Evolutionary conservation across 1,139 yeast genomes (phyloP).

Genomic region (Suhomyces anneliseae): DNA sequence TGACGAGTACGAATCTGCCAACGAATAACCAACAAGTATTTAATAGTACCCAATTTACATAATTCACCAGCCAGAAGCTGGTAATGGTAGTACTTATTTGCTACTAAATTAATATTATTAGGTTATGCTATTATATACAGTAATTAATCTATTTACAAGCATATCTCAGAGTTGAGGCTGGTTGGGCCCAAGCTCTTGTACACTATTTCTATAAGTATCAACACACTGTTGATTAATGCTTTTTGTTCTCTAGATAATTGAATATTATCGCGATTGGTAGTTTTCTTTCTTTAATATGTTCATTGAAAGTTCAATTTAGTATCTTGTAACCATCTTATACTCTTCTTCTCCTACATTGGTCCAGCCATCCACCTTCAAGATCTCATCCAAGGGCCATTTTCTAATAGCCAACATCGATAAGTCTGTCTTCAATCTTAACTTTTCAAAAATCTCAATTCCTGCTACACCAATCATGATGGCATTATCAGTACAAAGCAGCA

Average conservation of each 20-base stretch:
- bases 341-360: constrained; percentile 18
- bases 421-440: constrained; percentile 46
- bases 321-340: constrained; percentile 7
- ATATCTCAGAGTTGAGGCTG: too few species aligned
- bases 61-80: too few species aligned
- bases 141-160: not conserved
- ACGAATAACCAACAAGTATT: not conserved
- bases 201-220: too few species aligned
- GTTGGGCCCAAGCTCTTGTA: too few species aligned
- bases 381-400: constrained; percentile 70
- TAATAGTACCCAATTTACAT: too few species aligned
- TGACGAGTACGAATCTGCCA: not conserved
- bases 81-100: too few species aligned
- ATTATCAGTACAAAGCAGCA: constrained; percentile 84
- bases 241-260: too few species aligned
- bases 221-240: too few species aligned
- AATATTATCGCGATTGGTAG: too few species aligned
- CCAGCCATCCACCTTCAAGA: constrained; percentile 56
- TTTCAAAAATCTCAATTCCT: constrained; percentile 81
- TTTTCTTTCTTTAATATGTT: too few species aligned
- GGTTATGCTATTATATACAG: not conserved
- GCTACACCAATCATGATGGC: constrained; percentile 98
- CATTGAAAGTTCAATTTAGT: not conserved
- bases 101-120: too few species aligned
- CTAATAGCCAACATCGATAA: constrained; percentile 58